These are phyloP conservation scores for Paraleonurus japonicus DNA, from an alignment of 257 asterid species.

Conservation along the genomic window DNA sequence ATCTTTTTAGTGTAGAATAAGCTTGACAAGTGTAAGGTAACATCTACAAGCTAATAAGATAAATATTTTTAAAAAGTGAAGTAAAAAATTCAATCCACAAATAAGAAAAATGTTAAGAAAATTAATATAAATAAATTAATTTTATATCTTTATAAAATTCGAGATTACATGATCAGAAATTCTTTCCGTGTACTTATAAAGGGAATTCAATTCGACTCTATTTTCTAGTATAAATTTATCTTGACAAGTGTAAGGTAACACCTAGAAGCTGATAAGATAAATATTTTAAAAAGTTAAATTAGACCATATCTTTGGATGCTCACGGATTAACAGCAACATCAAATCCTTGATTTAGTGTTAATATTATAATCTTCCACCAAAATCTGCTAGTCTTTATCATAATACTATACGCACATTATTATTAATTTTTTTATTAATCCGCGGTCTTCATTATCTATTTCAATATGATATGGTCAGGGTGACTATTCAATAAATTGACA, in stretches of 20 bases:
- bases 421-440: conserved; percentile 10
- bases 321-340: conserved; percentile 23
- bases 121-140: too few relatives aligned
- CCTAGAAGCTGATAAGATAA: neutral
- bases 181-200: neutral
- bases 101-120: too few relatives aligned
- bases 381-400: conserved; percentile 26
- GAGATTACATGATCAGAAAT: too few relatives aligned
- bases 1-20: neutral
- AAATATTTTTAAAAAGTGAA: neutral
- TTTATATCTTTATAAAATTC: too few relatives aligned
- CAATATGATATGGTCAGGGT: neutral
- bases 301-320: conserved; percentile 31
- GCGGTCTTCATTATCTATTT: conserved; percentile 13
- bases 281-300: neutral
- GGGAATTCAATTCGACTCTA: neutral
- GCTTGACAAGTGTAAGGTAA: neutral
- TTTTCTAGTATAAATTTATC: neutral
- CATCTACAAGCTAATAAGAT: neutral
- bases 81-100: too few relatives aligned
- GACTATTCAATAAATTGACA: neutral
- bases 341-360: conserved; percentile 31
- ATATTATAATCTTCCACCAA: conserved; percentile 23
- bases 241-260: neutral
- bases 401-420: neutral